Evolutionary conservation across 1,284 basidiomycete genomes (phyloP), one percentile per base, ranked within the genome.

Genomic region (Singerocomus inundabilis): DNA sequence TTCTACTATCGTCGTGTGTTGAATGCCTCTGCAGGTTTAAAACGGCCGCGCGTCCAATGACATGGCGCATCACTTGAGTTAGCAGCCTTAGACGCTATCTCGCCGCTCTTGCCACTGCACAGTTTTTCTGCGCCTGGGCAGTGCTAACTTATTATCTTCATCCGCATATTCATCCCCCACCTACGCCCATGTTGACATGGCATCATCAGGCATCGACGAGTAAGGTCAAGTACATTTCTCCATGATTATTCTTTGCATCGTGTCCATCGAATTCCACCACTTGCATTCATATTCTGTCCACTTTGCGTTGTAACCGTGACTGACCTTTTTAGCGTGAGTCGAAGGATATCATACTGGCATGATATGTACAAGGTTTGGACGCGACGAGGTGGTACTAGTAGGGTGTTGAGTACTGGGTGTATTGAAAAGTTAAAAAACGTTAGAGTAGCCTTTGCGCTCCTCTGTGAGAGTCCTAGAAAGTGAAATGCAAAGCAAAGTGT

Each of bases 21-120:
- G 5, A 60, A 52, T 9, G 5, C 29, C n/a, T 28, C 44, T 26
- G 30, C 31, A 75, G 72, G 58, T 9, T 47, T 57, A 31, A 72
- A 76, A 61, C 70, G 72, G 46, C 55, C 64, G 18, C 71, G 69
- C 25, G 63, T 70, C 15, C 57, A 58, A 52, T 71, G 58, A 72
- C 41, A 34, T 26, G 26, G 31, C 15, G 12, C 18, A 38, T 29
- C 25, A 18, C 38, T 24, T n/a, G 15, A 29, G 40, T 35, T 48
- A 34, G 15, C 30, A 24, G 35, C 36, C 29, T 24, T 35, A 21
- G n/a, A 36, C 35, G 13, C 26, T 36, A 25, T 41, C 33, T 18
- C 40, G 16, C 33, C 33, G 10, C 24, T 18, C 37, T 28, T 28
- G 30, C 21, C 46, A 26, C 18, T 44, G 46, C 50, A 35, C 45